Base-by-base conservation (phyloP, 768 basidiomycete species). In the Calvatia gigantea region DNA sequence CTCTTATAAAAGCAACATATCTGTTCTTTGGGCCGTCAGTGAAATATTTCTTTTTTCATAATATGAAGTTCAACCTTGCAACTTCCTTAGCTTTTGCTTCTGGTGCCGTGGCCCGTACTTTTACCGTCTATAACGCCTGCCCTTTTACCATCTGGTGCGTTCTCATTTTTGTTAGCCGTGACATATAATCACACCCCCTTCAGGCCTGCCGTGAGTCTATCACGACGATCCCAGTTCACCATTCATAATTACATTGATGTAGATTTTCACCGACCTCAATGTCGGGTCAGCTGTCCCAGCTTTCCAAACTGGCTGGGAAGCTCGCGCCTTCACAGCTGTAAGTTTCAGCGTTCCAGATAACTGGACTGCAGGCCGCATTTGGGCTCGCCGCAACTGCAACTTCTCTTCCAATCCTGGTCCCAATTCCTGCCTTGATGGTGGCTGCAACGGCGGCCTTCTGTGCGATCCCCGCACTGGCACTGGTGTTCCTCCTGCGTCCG, bases 71-170 rank as follows among this genome's bases (percentile, higher is more conserved):
- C 31, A 35, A 39, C 14, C 31, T 42, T n/a, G 21, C 49, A 14
- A 9, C 52, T 29, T 37, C 59, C 15, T 46, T 60, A 6, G 59
- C 44, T 35, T 15, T 60, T 31, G 51, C 43, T 29, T 52, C 59
- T 23, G 23, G 49, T 23, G 55, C 55, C 27, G 45, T 51, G 11
- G 59, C 59, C 7, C 48, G 37, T 37, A 19, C 31, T 15, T 52
- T 25, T 44, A 33, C 74, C 73, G 78, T 83, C 14, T 75, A 77
- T 64, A 87, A 86, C 66, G 75, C 69, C 6, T 86, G 85, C 63
- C 76, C 83, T 0, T 87, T 84, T 69, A 86, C 84, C 0, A 75
- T 86, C 56, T 86, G 85, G 85, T 84, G 58, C 52, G 74, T 56
- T 25, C 1, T 4, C 19, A 5, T 17, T 39, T 39, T 48, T 15